These are phyloP conservation scores for Mariannaea sp. DNA, from an alignment of 2,329 filamentous ascomycete genomes.

Conservation along the genomic window DNA sequence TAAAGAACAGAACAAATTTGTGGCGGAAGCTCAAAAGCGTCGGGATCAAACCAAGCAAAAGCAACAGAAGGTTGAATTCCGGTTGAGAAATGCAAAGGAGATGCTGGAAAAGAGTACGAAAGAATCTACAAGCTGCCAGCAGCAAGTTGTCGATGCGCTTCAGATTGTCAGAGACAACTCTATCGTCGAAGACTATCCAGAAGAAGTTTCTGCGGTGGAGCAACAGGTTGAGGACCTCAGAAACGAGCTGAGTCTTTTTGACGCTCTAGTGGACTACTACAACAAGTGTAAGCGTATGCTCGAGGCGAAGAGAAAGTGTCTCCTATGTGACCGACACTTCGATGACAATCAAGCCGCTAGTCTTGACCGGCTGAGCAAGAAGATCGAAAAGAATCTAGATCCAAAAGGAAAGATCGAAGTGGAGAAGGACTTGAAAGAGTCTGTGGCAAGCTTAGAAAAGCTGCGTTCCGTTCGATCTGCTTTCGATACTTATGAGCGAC, in stretches of 20 bases:
- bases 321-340: conserved; percentile 76
- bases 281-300: conserved; percentile 68
- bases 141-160: conserved; percentile 58
- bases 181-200: conserved; percentile 59
- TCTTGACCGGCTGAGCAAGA: conserved; percentile 65
- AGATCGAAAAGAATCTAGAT: conserved; percentile 67
- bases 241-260: conserved; percentile 71
- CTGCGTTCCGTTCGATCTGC: conserved; percentile 67
- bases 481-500: conserved; percentile 75
- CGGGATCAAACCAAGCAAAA: conserved; percentile 74
- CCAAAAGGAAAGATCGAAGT: conserved; percentile 66
- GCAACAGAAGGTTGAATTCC: conserved; percentile 76
- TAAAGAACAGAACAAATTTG: conserved; percentile 58
- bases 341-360: conserved; percentile 61
- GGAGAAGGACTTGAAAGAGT: conserved; percentile 62
- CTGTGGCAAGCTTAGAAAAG: conserved; percentile 56
- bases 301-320: conserved; percentile 72
- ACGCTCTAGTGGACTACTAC: conserved; percentile 74
- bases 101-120: conserved; percentile 66
- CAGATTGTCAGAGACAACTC: conserved; percentile 49
- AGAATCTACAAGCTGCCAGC: conserved; percentile 66
- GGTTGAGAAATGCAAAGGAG: conserved; percentile 68
- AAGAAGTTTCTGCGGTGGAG: conserved; percentile 55
- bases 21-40: conserved; percentile 69
- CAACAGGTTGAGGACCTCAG: conserved; percentile 64